Percentiles rank a stretch among this genome's conserved stretches.
phyloP scores from a whole-genome alignment of 768 basidiomycete genomes.

The Boletus rufocinnamomeus region DNA sequence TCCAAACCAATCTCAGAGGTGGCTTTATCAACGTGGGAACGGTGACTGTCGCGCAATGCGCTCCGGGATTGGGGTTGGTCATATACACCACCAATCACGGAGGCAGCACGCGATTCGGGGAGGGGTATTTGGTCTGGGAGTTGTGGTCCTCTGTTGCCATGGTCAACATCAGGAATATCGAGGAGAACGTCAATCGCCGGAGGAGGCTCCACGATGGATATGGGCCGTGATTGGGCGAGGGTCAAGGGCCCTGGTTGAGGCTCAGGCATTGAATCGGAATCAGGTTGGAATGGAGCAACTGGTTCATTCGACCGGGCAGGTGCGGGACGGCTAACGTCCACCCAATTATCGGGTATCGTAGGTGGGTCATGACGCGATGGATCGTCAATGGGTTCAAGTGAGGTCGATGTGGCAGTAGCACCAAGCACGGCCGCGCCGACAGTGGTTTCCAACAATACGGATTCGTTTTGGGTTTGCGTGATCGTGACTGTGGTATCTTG shows the following conservation, averaged over 20 bases:
- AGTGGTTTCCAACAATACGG: constrained; percentile 3
- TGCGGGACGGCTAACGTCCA: constrained; percentile 22
- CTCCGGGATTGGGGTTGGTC: constrained; percentile 27
- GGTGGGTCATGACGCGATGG: constrained; percentile 23
- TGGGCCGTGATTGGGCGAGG: constrained; percentile 13
- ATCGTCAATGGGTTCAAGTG: constrained; percentile 11
- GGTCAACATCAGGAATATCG: constrained; percentile 24
- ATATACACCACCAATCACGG: constrained; percentile 29
- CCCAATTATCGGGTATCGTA: constrained; percentile 34
- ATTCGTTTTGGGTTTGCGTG: constrained; percentile 16
- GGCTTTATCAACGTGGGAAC: constrained; percentile 19
- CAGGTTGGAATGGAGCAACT: constrained; percentile 1
- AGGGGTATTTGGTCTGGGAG: constrained; percentile 27
- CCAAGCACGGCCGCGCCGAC: background rate
- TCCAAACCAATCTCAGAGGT: constrained; percentile 28
- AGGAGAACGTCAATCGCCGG: constrained; percentile 13
- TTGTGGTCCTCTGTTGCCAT: background rate
- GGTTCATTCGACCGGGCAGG: constrained; percentile 11
- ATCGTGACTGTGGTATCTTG: constrained; percentile 13
- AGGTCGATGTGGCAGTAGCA: constrained; percentile 1
- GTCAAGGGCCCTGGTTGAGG: constrained; percentile 1
- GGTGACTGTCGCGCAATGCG: constrained; percentile 13
- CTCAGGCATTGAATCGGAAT: constrained; percentile 9
- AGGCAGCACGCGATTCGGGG: constrained; percentile 34
- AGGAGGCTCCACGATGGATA: constrained; percentile 15